These are phyloP conservation scores for Suhomyces prunicola DNA, from an alignment of 805 yeast genomes.

Conservation along the genomic window DNA sequence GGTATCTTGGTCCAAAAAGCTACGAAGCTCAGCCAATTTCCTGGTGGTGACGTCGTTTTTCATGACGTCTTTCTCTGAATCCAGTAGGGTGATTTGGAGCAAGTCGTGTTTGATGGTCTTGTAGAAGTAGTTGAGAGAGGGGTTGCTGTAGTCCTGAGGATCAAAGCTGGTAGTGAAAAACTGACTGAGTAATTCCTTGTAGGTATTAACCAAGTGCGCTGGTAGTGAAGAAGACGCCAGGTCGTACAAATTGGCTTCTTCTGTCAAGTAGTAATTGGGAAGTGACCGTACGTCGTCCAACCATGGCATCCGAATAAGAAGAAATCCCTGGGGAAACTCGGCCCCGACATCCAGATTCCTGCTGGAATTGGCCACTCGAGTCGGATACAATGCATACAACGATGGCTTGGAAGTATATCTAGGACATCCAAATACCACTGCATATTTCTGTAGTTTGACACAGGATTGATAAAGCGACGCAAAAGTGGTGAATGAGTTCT, in stretches of 20 bases:
- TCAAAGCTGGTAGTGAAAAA: conserved; percentile 47
- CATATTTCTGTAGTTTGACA: conserved; percentile 49
- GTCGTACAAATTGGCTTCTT: conserved; percentile 7
- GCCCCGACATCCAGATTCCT: conserved; percentile 8
- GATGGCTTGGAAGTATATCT: conserved; percentile 53
- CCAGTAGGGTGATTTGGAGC: conserved; percentile 42
- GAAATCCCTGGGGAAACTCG: conserved; percentile 68
- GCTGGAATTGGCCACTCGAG: conserved; percentile 26
- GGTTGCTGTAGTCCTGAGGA: conserved; percentile 61
- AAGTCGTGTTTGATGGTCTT: conserved; percentile 61
- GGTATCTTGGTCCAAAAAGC: conserved; percentile 5
- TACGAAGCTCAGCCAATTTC: conserved; percentile 13
- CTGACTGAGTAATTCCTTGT: conserved; percentile 28
- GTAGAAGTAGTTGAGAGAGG: conserved; percentile 65
- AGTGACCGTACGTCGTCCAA: conserved; percentile 68
- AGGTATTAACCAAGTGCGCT: conserved; percentile 17
- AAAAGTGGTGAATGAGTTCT: conserved; percentile 66
- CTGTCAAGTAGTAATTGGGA: conserved; percentile 42
- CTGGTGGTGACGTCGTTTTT: conserved; percentile 20
- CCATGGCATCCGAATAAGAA: conserved; percentile 66
- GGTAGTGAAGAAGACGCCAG: conserved; percentile 19
- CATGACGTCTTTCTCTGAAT: conserved; percentile 11
- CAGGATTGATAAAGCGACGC: conserved; percentile 65
- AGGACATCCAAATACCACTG: conserved; percentile 69
- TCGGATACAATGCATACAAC: conserved; percentile 59